phyloP scores from a whole-genome alignment of 352 stramenopile species.

The Phytopythium chamaehyphon region DNA sequence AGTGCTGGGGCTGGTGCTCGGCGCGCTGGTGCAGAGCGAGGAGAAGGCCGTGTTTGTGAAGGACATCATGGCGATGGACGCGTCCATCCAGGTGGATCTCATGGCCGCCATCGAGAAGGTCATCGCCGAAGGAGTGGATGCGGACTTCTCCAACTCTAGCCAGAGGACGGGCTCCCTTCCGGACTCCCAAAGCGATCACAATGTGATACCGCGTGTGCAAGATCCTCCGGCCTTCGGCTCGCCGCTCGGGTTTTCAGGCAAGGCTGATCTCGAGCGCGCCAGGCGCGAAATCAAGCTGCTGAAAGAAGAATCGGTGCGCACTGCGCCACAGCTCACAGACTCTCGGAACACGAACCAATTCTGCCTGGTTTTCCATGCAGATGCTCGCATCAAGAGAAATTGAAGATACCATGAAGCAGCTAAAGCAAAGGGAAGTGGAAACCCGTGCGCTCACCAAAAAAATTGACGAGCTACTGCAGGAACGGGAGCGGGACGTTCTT shows the following conservation, averaged over 20 bases:
- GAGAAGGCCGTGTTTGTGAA: slow-evolving; percentile 49
- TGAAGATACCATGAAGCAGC: slow-evolving; percentile 12
- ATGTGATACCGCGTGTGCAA: too few species aligned
- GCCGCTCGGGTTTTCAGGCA: slow-evolving; percentile 39
- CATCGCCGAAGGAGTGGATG: slow-evolving; percentile 17
- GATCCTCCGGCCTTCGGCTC: slow-evolving; percentile 7
- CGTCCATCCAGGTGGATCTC: slow-evolving; percentile 55
- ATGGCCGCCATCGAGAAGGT: slow-evolving; percentile 62
- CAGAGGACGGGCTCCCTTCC: too few species aligned
- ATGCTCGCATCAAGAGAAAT: slow-evolving; percentile 36
- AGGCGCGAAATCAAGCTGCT: slow-evolving; percentile 56
- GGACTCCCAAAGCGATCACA: too few species aligned
- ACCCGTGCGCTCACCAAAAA: slow-evolving; percentile 25
- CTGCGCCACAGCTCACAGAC: too few species aligned
- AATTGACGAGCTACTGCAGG: slow-evolving; percentile 32
- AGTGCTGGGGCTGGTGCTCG: slow-evolving; percentile 42
- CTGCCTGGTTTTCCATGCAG: too few species aligned
- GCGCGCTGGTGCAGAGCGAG: slow-evolving; percentile 54
- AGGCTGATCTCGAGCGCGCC: slow-evolving; percentile 40
- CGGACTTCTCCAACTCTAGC: background rate
- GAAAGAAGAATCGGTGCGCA: slow-evolving; percentile 54
- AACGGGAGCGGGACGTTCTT: slow-evolving; percentile 45
- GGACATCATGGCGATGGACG: slow-evolving; percentile 61
- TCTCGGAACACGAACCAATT: too few species aligned
- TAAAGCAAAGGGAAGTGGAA: slow-evolving; percentile 19